phyloP scores from a whole-genome alignment of 1,284 basidiomycete genomes.

The Megacollybia platyphylla region DNA sequence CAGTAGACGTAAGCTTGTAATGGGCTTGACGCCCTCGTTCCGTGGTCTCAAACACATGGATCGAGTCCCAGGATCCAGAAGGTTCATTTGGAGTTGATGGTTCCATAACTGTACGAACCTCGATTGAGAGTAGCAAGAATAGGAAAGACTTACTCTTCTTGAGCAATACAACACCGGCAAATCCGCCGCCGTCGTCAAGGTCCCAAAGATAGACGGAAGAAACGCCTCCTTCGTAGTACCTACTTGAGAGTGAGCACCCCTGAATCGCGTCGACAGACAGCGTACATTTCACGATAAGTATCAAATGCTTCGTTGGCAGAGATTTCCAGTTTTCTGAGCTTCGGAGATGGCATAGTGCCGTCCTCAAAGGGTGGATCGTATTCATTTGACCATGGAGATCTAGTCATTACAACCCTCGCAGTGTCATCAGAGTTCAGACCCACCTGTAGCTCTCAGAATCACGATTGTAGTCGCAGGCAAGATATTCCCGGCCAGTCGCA shows the following conservation, averaged over 20 bases:
- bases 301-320: conserved; percentile 94
- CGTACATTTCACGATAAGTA: conserved; percentile 90
- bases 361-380: conserved; percentile 85
- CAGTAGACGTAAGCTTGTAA: conserved; percentile 95
- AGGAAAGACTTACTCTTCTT: conserved; percentile 72
- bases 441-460: conserved; percentile 94
- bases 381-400: conserved; percentile 95
- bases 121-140: conserved; percentile 1
- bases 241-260: conserved; percentile 14
- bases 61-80: conserved; percentile 90
- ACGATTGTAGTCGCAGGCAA: conserved; percentile 95
- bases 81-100: conserved; percentile 44
- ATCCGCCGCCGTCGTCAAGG: conserved; percentile 89
- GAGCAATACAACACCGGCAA: conserved; percentile 82
- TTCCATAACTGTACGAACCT: conserved; percentile 36
- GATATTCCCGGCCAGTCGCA: conserved; percentile 75
- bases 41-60: conserved; percentile 92
- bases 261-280: conserved; percentile 1
- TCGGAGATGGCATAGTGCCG: conserved; percentile 75
- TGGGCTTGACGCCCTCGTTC: conserved; percentile 86
- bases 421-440: conserved; percentile 10
- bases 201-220: conserved; percentile 99
- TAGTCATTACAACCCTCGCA: conserved; percentile 16
- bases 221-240: conserved; percentile 94
- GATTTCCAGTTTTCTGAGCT: conserved; percentile 85